These are phyloP conservation scores for Barnettozyma hawaiiensis DNA, from an alignment of 1,139 yeast genomes.

Conservation along the genomic window DNA sequence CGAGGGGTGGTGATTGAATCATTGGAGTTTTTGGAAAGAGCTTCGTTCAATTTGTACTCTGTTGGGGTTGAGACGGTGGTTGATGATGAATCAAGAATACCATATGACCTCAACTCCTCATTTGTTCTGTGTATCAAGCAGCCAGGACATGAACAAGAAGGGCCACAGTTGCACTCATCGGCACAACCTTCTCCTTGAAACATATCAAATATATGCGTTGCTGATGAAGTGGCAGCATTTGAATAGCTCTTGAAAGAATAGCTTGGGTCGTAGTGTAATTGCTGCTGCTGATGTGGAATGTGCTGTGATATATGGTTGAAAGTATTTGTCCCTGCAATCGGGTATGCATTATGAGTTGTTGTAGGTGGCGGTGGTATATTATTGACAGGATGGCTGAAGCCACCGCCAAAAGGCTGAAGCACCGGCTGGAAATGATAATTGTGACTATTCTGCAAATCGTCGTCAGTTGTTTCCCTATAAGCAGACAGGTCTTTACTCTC, in stretches of 20 bases:
- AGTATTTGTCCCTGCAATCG: neutral
- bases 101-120: conserved; percentile 22
- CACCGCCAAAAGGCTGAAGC: neutral
- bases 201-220: conserved; percentile 14
- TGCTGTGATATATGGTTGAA: neutral
- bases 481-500: neutral
- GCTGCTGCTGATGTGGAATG: neutral
- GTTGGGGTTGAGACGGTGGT: conserved; percentile 14
- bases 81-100: conserved; percentile 16
- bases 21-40: neutral
- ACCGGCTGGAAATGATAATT: neutral
- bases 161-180: conserved; percentile 24
- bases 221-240: neutral
- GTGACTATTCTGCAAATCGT: neutral
- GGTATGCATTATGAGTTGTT: no score
- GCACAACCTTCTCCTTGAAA: conserved; percentile 22
- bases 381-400: neutral
- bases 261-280: neutral
- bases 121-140: conserved; percentile 25
- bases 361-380: neutral
- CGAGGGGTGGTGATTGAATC: conserved; percentile 3
- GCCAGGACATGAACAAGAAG: conserved; percentile 22
- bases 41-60: conserved; percentile 4
- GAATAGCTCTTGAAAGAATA: neutral
- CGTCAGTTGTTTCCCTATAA: neutral